A percentile compares a stretch with the other conserved stretches of the same genome.
Evolutionary conservation across 75 land plant species (phyloP).

Genomic region (Pseudotsuga menziesii): DNA sequence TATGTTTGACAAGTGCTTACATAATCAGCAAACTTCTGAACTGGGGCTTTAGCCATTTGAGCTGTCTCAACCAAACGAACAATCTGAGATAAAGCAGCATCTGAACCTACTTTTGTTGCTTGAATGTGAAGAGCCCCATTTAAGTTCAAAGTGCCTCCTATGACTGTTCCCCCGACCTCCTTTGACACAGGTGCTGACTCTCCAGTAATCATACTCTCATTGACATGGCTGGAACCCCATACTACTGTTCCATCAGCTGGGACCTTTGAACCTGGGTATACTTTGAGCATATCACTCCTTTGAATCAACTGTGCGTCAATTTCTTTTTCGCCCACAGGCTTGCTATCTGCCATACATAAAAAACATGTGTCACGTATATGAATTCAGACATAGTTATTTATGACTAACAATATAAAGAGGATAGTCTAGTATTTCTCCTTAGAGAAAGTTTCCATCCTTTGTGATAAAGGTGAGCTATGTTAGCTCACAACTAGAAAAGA

Average conservation of each 20-base stretch:
- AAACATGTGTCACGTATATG: too few species aligned
- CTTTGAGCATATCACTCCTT: conserved; percentile 74
- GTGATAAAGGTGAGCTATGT: too few species aligned
- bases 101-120: conserved; percentile 94
- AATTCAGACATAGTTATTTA: too few species aligned
- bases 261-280: conserved; percentile 74
- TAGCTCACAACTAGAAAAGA: background rate
- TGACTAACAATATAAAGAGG: too few species aligned
- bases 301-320: conserved; percentile 81
- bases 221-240: conserved; percentile 88
- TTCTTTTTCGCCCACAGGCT: conserved; percentile 46
- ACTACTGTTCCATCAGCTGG: conserved; percentile 87
- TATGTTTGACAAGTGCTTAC: conserved; percentile 2
- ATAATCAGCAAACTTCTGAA: conserved; percentile 82
- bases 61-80: conserved; percentile 95
- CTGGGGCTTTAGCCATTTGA: conserved; percentile 94
- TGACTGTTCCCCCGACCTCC: conserved; percentile 75
- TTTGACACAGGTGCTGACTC: conserved; percentile 80
- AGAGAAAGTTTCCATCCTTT: too few species aligned
- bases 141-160: conserved; percentile 93
- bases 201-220: conserved; percentile 98
- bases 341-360: conserved; percentile 16
- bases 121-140: conserved; percentile 75
- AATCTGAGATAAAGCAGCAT: conserved; percentile 88
- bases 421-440: too few species aligned